A percentile compares a stretch with the other conserved stretches of the same genome.
These are phyloP conservation scores for Nicotiana rustica DNA, from an alignment of 305 asterid genomes.

Conservation along the genomic window DNA sequence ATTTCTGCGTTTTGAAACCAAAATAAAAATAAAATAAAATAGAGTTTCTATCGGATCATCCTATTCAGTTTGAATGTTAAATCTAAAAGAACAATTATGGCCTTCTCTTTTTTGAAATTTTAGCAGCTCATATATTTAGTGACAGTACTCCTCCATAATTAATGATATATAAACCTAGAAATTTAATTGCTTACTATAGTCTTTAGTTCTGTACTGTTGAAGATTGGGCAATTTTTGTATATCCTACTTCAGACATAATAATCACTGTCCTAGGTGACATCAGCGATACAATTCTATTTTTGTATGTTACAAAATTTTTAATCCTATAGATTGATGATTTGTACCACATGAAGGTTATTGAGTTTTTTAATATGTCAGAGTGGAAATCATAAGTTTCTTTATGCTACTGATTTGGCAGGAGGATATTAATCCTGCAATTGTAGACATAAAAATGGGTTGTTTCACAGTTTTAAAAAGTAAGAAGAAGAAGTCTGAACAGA, in stretches of 20 bases:
- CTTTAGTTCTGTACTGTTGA: neutral
- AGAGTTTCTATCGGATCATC: neutral
- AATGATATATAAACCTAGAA: neutral
- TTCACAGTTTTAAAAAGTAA: constrained; percentile 76
- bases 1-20: neutral
- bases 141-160: neutral
- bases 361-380: neutral
- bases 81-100: neutral
- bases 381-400: neutral
- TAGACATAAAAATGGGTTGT: constrained; percentile 73
- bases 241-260: neutral
- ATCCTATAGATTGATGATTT: neutral
- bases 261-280: neutral
- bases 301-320: neutral
- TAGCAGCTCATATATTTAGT: neutral
- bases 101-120: constrained; percentile 19
- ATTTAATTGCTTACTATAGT: neutral
- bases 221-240: neutral
- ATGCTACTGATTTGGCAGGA: constrained; percentile 43
- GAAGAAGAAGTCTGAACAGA: constrained; percentile 75
- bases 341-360: neutral
- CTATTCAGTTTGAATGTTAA: constrained; percentile 11
- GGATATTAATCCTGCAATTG: constrained; percentile 32
- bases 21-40: neutral
- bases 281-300: neutral